These are phyloP conservation scores for Fusarium hainanense DNA, from an alignment of 2,329 filamentous ascomycete genomes.

Conservation along the genomic window DNA sequence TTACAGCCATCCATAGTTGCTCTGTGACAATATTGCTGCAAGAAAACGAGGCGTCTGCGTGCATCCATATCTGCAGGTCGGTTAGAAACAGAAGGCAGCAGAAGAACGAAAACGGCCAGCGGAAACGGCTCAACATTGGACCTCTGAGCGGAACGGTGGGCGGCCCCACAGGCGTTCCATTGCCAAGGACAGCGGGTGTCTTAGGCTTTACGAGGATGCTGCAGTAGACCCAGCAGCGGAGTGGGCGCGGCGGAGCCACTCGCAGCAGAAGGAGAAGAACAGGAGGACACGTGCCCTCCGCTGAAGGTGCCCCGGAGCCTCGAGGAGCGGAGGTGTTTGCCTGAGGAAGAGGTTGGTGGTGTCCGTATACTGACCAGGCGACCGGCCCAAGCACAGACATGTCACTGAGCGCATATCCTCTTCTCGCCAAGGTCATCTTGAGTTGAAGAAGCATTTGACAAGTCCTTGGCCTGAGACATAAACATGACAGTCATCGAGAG, in stretches of 20 bases:
- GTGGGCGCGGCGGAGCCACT: slow-evolving; percentile 35
- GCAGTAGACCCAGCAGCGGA: slow-evolving; percentile 22
- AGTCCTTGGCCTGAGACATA: slow-evolving; percentile 32
- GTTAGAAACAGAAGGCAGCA: neutral
- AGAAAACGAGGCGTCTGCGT: slow-evolving; percentile 4
- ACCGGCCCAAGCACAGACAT: neutral
- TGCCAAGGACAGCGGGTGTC: slow-evolving; percentile 31
- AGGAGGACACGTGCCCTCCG: slow-evolving; percentile 39
- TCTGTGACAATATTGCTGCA: slow-evolving; percentile 30
- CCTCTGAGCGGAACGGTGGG: slow-evolving; percentile 33
- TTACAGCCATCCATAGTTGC: slow-evolving; percentile 15
- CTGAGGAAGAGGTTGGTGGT: neutral
- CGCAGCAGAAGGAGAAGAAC: neutral
- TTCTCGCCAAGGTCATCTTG: slow-evolving; percentile 18
- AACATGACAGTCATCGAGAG: neutral
- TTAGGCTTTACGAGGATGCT: slow-evolving; percentile 9
- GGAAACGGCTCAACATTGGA: slow-evolving; percentile 15
- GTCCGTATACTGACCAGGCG: neutral
- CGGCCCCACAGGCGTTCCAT: slow-evolving; percentile 31
- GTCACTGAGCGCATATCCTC: slow-evolving; percentile 12
- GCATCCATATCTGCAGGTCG: slow-evolving; percentile 1
- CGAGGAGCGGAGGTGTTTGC: slow-evolving; percentile 17
- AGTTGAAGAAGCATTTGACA: slow-evolving; percentile 40
- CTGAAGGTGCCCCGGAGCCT: neutral
- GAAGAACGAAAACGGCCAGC: slow-evolving; percentile 16